A percentile compares a stretch with the other conserved stretches of the same genome.
phyloP scores from a whole-genome alignment of 139 green algal genomes.

The Pseudopediastrum boryanum region DNA sequence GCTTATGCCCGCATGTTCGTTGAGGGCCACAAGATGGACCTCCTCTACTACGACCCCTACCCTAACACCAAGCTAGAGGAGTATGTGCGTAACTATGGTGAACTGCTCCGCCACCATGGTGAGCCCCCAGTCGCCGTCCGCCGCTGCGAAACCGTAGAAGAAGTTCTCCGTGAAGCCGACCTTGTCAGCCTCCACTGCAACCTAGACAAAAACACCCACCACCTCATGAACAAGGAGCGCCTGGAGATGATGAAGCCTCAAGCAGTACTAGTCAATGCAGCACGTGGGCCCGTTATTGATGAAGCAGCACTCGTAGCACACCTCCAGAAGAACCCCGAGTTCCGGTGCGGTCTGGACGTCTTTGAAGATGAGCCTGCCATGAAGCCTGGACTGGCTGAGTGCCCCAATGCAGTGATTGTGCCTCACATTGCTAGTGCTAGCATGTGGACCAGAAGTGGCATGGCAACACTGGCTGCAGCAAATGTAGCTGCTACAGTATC shows the following conservation, averaged over 20 bases:
- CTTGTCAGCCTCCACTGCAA: conserved; percentile 94
- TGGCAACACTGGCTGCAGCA: conserved; percentile 92
- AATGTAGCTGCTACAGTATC: conserved; percentile 88
- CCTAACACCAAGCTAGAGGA: conserved; percentile 78
- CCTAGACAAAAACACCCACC: conserved; percentile 87
- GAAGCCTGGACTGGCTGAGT: conserved; percentile 89
- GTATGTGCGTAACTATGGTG: conserved; percentile 72
- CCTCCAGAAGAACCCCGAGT: conserved; percentile 92
- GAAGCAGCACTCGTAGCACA: conserved; percentile 94
- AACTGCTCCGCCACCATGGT: conserved; percentile 80
- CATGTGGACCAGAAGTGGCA: conserved; percentile 87
- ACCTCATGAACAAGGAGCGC: conserved; percentile 93
- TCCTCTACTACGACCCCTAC: conserved; percentile 98
- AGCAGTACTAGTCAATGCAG: conserved; percentile 94
- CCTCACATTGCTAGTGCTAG: conserved; percentile 98
- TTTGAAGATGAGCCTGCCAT: conserved; percentile 98
- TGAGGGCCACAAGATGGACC: conserved; percentile 99
- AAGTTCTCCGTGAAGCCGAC: conserved; percentile 88
- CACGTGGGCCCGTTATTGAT: conserved; percentile 90
- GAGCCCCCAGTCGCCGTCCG: conserved; percentile 76
- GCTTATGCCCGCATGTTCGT: conserved; percentile 98
- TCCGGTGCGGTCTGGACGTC: conserved; percentile 94
- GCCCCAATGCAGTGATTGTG: conserved; percentile 95
- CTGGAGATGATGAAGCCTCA: conserved; percentile 95
- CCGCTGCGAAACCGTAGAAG: conserved; percentile 86